phyloP scores from a whole-genome alignment of 371 early-diverging fungal species.

The Mucor circinelloides region DNA sequence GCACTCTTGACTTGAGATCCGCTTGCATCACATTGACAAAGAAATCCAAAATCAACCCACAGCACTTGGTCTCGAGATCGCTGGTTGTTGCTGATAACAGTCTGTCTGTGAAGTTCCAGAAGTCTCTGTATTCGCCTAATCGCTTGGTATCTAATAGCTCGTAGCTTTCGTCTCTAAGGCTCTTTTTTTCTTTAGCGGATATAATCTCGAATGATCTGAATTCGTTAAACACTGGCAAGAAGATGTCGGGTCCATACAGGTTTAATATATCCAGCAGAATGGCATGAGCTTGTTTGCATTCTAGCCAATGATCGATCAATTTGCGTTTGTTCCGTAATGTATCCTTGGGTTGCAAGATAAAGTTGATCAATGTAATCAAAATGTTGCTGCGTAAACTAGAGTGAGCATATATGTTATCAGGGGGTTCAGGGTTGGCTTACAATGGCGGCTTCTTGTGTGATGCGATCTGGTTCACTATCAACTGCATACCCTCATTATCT shows the following conservation, averaged over 20 bases:
- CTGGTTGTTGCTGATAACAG: not conserved
- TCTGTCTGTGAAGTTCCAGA: slow-evolving; percentile 15
- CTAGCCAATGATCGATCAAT: slow-evolving; percentile 11
- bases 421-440: slow-evolving; percentile 1
- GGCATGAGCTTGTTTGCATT: slow-evolving; percentile 21
- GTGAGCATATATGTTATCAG: not conserved
- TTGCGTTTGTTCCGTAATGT: not conserved
- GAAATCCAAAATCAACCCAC: slow-evolving; percentile 11
- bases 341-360: slow-evolving; percentile 14
- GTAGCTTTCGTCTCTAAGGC: slow-evolving; percentile 12
- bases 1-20: slow-evolving; percentile 17
- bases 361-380: slow-evolving; percentile 14
- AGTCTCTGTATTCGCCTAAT: slow-evolving; percentile 14
- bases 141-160: slow-evolving; percentile 9
- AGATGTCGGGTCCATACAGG: slow-evolving; percentile 22
- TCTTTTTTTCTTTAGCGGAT: not conserved
- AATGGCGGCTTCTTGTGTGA: slow-evolving; percentile 24
- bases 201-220: slow-evolving; percentile 12
- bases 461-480: slow-evolving; percentile 20
- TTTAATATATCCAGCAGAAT: slow-evolving; percentile 16
- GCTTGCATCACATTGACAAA: slow-evolving; percentile 23
- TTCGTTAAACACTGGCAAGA: slow-evolving; percentile 17
- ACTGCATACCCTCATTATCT: slow-evolving; percentile 27
- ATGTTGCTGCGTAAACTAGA: slow-evolving; percentile 4
- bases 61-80: slow-evolving; percentile 15